Evolutionary conservation across 352 stramenopile species (phyloP).

Genomic region (Phytopythium sindhum): DNA sequence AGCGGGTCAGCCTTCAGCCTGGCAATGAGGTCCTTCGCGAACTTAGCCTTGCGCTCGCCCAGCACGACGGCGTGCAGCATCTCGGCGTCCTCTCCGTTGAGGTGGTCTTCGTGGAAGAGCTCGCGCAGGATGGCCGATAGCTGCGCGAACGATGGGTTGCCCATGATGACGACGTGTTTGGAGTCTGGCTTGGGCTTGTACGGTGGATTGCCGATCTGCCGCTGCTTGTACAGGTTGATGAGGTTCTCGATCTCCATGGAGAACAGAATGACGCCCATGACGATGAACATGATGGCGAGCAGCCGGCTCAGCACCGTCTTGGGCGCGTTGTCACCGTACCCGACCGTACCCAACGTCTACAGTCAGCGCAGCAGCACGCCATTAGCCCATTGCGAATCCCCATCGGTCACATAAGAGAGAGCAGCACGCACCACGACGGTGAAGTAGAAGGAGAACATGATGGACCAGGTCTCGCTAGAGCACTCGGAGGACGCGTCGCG

Average conservation of each 20-base stretch:
- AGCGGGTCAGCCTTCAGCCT: constrained; percentile 77
- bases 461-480: constrained; percentile 68
- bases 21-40: constrained; percentile 61
- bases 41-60: constrained; percentile 65
- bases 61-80: constrained; percentile 68
- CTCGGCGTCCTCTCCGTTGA: constrained; percentile 35
- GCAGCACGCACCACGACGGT: constrained; percentile 68
- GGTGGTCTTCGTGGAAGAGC: constrained; percentile 87
- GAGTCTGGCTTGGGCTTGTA: constrained; percentile 65
- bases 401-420: not conserved
- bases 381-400: not conserved
- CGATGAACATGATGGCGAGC: constrained; percentile 87
- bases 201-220: constrained; percentile 75
- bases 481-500: constrained; percentile 40
- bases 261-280: constrained; percentile 85
- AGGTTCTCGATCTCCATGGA: constrained; percentile 89
- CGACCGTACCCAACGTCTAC: constrained; percentile 83
- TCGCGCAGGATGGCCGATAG: constrained; percentile 80
- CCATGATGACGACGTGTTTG: constrained; percentile 76
- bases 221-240: constrained; percentile 79
- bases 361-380: not conserved
- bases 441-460: constrained; percentile 90
- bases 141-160: constrained; percentile 82
- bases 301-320: constrained; percentile 80
- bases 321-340: constrained; percentile 83